Evolutionary conservation across 2,329 filamentous ascomycete genomes (phyloP).

Genomic region (Colletotrichum higginsianum): DNA sequence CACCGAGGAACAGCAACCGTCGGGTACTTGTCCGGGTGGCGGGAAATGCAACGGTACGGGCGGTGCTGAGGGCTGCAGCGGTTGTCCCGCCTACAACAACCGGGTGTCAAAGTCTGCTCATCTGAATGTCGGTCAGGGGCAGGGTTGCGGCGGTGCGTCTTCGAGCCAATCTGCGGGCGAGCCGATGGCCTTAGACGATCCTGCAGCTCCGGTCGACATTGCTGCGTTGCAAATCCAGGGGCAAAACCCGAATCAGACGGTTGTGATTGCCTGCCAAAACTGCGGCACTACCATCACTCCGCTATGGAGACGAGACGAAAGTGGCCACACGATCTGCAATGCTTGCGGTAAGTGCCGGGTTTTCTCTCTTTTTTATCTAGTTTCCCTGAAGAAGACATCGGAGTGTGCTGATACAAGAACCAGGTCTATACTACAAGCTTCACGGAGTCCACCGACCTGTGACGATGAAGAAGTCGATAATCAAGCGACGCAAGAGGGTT

Average conservation of each 20-base stretch:
- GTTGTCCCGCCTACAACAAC: conserved; percentile 98
- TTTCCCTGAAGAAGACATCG: conserved; percentile 15
- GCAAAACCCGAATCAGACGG: conserved; percentile 65
- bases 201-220: conserved; percentile 63
- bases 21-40: conserved; percentile 94
- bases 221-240: conserved; percentile 58
- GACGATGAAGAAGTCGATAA: conserved; percentile 99
- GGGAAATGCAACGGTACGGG: conserved; percentile 97
- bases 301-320: conserved; percentile 93
- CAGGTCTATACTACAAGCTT: conserved; percentile 95
- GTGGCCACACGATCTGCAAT: conserved; percentile 97
- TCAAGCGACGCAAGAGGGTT: conserved; percentile 95
- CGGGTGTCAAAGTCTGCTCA: conserved; percentile 90
- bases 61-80: conserved; percentile 93
- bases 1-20: conserved; percentile 79
- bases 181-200: conserved; percentile 51
- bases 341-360: conserved; percentile 83
- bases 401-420: conserved; percentile 38
- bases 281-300: conserved; percentile 97
- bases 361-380: not conserved
- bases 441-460: conserved; percentile 94
- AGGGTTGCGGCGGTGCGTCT: conserved; percentile 49
- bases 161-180: conserved; percentile 46
- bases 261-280: conserved; percentile 95
- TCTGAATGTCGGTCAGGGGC: conserved; percentile 71